These are phyloP conservation scores for Tubosaeta brunneosetosa DNA, from an alignment of 768 basidiomycete species.

Conservation along the genomic window DNA sequence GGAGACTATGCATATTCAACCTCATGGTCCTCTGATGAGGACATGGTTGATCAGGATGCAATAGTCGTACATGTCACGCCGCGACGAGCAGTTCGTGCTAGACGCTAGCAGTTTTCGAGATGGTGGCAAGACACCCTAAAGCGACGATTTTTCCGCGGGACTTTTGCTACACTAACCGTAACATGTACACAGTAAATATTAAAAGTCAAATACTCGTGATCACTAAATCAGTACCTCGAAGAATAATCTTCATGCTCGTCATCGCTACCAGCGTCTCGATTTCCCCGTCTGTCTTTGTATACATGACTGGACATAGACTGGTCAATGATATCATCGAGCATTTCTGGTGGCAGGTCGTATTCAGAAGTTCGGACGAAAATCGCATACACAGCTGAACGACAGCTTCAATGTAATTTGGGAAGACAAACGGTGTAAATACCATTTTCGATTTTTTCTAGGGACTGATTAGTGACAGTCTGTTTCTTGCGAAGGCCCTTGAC, in stretches of 20 bases:
- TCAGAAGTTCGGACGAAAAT: conserved; percentile 69
- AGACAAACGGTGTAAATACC: conserved; percentile 43
- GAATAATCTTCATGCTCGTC: conserved; percentile 26
- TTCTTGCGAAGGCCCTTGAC: conserved; percentile 79
- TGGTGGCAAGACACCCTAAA: not conserved
- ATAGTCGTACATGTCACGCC: not conserved
- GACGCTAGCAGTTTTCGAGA: conserved; percentile 6
- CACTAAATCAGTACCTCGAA: conserved; percentile 2
- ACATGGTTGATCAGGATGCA: conserved; percentile 1
- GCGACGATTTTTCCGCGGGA: not conserved
- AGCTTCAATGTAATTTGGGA: conserved; percentile 3
- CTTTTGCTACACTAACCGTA: not conserved
- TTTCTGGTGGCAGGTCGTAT: conserved; percentile 62
- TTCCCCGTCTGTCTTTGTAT: conserved; percentile 16
- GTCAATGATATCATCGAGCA: conserved; percentile 65
- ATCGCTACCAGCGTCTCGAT: conserved; percentile 19
- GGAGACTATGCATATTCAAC: conserved; percentile 7
- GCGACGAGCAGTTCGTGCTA: conserved; percentile 17
- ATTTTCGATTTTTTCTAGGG: conserved; percentile 92
- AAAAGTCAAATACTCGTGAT: not conserved
- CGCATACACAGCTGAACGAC: conserved; percentile 59
- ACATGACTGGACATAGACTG: conserved; percentile 39
- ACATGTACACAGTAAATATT: not conserved
- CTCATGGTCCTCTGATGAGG: conserved; percentile 5
- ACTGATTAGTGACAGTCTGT: conserved; percentile 77